phyloP scores from a whole-genome alignment of 2,329 filamentous ascomycete genomes.

The Colletotrichum eremochloae region DNA sequence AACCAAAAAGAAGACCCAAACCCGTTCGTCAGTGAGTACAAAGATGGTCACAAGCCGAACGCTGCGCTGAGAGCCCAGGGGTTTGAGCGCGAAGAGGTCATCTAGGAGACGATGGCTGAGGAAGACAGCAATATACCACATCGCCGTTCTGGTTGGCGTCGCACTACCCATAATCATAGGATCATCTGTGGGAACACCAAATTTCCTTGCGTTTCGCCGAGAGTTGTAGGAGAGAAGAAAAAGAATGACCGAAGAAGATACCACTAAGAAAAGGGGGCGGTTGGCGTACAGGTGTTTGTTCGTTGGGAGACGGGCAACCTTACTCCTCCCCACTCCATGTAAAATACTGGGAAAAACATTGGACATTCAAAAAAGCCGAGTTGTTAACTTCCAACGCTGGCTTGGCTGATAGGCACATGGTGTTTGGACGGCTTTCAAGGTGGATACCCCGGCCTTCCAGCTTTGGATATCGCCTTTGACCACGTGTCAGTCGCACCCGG shows the following conservation, averaged over 20 bases:
- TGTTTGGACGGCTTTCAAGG: neutral
- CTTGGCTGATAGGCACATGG: neutral
- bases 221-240: neutral
- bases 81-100: conserved; percentile 87
- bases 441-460: neutral
- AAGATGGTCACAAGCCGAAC: conserved; percentile 77
- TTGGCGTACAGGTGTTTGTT: conserved; percentile 32
- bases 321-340: conserved; percentile 27
- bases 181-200: neutral
- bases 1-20: conserved; percentile 90
- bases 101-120: conserved; percentile 55
- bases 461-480: neutral
- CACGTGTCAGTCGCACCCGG: neutral
- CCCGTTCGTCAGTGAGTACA: conserved; percentile 88
- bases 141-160: neutral
- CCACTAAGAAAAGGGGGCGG: conserved; percentile 26
- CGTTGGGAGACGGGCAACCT: conserved; percentile 10
- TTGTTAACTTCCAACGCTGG: neutral
- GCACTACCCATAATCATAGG: neutral
- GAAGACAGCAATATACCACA: neutral
- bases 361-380: neutral
- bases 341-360: conserved; percentile 23
- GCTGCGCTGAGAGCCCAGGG: conserved; percentile 75
- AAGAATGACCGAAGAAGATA: conserved; percentile 32
- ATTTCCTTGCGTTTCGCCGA: conserved; percentile 5